Evolutionary conservation across 768 basidiomycete genomes (phyloP), one percentile per base, ranked within the genome.

Genomic region (Hydnum rufescens): DNA sequence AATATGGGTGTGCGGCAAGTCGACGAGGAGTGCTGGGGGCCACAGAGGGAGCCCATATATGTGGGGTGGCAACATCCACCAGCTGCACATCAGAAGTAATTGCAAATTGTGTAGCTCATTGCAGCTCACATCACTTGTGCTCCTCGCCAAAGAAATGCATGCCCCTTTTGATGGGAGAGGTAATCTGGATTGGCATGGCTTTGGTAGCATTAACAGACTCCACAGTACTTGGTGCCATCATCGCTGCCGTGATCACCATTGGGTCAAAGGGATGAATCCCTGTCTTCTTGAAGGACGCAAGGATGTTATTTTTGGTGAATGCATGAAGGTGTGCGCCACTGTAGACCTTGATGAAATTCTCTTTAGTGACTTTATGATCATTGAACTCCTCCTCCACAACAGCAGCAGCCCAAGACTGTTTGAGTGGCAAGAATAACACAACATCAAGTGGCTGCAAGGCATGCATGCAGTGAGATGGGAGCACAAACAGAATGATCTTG

Each of bases 371-470:
- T 3, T 31, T n/a, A 4, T 32, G 4, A 6, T 26, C 32, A 8
- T 52, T 32, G 32, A 5, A 23, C 19, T 56, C 36, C 51, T 60
- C 56, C 26, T 18, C 51, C 5, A 50, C 54, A 28, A 58, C 58
- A 39, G 49, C 55, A 3, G 13, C 44, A 23, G 55, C 55, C 57
- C 60, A 62, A 42, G 29, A 3, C 0, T 50, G 51, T 58, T 72
- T 72, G 64, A 71, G 64, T 51, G 50, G 60, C 25, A 61, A 65
- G 57, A 72, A 72, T 54, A 67, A 69, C 1, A 68, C 66, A 22
- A 71, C 68, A 58, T 72, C 67, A 22, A 72, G 66, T 5, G 69
- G 68, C 56, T 72, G 70, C 3, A 69, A 58, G 0, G 62, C 23
- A 43, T 55, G 54, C 2, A 51, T 55, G 52, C 53, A 54, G 29